Percentiles rank a stretch among this genome's conserved stretches.
Evolutionary conservation across 768 basidiomycete species (phyloP).

Genomic region (Roridomyces roridus): DNA sequence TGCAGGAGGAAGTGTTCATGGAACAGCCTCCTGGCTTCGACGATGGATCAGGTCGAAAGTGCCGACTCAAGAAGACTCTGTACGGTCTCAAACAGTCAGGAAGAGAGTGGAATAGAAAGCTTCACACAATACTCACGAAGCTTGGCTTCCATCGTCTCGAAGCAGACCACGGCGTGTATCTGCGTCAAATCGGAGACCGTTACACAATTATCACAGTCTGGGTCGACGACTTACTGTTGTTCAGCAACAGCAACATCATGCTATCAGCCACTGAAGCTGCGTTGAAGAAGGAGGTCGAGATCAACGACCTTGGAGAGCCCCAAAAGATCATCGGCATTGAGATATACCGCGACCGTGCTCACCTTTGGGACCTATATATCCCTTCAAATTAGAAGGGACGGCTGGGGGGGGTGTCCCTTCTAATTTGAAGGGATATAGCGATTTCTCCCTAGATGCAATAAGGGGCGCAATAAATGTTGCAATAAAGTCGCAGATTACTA

Average conservation of each 20-base stretch:
- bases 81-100: conserved; percentile 1
- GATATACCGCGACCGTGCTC: no score
- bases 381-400: no score
- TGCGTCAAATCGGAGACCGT: background rate
- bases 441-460: no score
- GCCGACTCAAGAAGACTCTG: no score
- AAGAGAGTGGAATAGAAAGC: conserved; percentile 1
- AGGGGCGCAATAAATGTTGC: no score
- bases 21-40: background rate
- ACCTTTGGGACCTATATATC: no score
- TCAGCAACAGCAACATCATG: background rate
- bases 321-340: background rate
- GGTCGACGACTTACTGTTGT: background rate
- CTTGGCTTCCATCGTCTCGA: no score
- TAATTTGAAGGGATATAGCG: no score
- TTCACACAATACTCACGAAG: background rate
- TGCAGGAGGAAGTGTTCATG: background rate
- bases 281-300: background rate
- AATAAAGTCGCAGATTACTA: no score
- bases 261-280: background rate
- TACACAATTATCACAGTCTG: background rate
- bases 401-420: no score
- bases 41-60: background rate
- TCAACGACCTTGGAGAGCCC: background rate
- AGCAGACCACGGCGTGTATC: background rate